A percentile compares a stretch with the other conserved stretches of the same genome.
Evolutionary conservation across 768 basidiomycete species (phyloP).

Genomic region (Leccinum sublutescens): DNA sequence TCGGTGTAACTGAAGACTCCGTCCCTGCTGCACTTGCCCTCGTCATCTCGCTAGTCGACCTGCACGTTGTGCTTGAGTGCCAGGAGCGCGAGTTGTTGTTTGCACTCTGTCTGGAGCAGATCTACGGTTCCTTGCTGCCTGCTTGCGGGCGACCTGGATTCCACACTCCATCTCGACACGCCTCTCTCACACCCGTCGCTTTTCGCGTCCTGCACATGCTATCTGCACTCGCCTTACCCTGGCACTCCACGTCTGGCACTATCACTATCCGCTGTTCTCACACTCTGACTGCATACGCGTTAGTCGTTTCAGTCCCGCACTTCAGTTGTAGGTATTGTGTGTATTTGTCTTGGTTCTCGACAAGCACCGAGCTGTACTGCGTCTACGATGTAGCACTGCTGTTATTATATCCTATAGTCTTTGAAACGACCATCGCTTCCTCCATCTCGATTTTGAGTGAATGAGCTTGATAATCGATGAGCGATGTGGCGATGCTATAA

Average conservation of each 20-base stretch:
- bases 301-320: constrained; percentile 25
- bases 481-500: not conserved
- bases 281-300: constrained; percentile 14
- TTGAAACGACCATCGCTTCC: constrained; percentile 25
- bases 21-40: constrained; percentile 24
- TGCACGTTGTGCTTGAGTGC: constrained; percentile 28
- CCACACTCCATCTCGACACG: constrained; percentile 25
- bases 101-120: constrained; percentile 11
- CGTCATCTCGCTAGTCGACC: constrained; percentile 40
- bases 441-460: not conserved
- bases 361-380: constrained; percentile 32
- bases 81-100: constrained; percentile 12
- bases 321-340: constrained; percentile 33
- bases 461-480: constrained; percentile 10
- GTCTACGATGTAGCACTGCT: constrained; percentile 33
- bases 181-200: constrained; percentile 13
- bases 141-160: constrained; percentile 29
- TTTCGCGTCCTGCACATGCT: constrained; percentile 13
- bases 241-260: constrained; percentile 22
- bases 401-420: constrained; percentile 26
- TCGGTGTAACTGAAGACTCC: not conserved
- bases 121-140: constrained; percentile 8
- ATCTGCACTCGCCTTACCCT: constrained; percentile 14
- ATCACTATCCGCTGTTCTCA: constrained; percentile 23
- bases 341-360: constrained; percentile 28